Evolutionary conservation across 106 monocot genomes (phyloP), one percentile per base, ranked within the genome.

Genomic region (Allium sativum): DNA sequence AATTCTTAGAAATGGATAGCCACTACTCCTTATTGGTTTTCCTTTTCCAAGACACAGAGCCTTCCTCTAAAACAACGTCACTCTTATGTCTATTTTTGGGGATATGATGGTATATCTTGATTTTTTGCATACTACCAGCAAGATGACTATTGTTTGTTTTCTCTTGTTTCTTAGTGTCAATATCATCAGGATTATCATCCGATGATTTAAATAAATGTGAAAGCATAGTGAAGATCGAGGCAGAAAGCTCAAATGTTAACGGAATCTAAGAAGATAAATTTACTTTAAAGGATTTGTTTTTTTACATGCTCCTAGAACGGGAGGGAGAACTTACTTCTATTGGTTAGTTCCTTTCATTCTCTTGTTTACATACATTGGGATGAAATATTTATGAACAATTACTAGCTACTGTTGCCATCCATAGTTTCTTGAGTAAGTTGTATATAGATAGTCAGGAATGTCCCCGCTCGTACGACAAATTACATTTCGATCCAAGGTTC

Each of bases 401-500:
- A 40, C 31, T 51, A 65, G 51, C 52, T 65, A n/a, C 10, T 65
- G 51, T 15, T 46, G 13, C 41, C 5, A 52, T 40, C 56, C 20
- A 14, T 78, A 98, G 96, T 70, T 98, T 98, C 61, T 76, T 98
- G 78, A 87, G 79, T 70, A 98, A 88, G 64, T 66, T 98, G 48
- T 98, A 88, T 48, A 76, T 53, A 10, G 73, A 52, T 64, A 54
- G 61, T 53, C 82, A 91, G 60, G 91, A 91, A 50, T 98, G 96
- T 52, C 90, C 96, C 47, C 87, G 91, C 20, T 98, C 96, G 19
- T 98, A 98, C 43, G 96, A 98, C 63, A 98, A 82, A 66, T 61
- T 98, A 57, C 91, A 76, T 44, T 91, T 98, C 70, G 76, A 98
- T 76, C 96, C 96, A 48, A 96, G 96, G 96, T 96, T 72, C 6